Conservation (phyloP, 495 filamentous ascomycete genomes). For the Xylaria venustula region DNA sequence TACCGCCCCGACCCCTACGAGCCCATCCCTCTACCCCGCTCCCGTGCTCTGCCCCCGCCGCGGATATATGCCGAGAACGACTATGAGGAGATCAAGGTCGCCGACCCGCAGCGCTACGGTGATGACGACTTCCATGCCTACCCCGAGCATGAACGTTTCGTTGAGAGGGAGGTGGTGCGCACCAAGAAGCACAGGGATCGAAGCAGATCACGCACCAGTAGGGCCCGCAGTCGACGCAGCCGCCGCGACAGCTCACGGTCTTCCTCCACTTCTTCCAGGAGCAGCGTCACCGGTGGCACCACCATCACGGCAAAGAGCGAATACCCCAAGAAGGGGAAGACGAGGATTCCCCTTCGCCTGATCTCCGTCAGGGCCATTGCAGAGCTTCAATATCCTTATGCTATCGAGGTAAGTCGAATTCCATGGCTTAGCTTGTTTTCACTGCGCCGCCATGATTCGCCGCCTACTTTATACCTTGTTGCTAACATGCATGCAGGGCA, state of each 20-base stretch:
- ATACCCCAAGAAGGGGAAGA: slow-evolving; percentile 83
- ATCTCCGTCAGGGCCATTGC: slow-evolving; percentile 75
- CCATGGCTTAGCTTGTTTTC: background rate
- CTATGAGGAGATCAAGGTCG: slow-evolving; percentile 62
- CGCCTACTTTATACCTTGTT: slow-evolving; percentile 5
- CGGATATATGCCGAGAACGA: slow-evolving; percentile 53
- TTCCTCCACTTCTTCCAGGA: slow-evolving; percentile 49
- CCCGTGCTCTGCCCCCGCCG: slow-evolving; percentile 42
- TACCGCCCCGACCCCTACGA: slow-evolving; percentile 50
- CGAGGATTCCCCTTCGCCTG: slow-evolving; percentile 73
- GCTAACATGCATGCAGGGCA: slow-evolving; percentile 56
- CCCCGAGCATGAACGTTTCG: slow-evolving; percentile 55
- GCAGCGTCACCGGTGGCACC: slow-evolving; percentile 39
- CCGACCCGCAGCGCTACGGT: slow-evolving; percentile 64
- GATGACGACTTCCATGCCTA: slow-evolving; percentile 66
- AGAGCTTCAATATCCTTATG: slow-evolving; percentile 80
- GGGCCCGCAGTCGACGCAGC: slow-evolving; percentile 20
- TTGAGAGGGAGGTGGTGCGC: slow-evolving; percentile 48
- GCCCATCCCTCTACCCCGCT: slow-evolving; percentile 53
- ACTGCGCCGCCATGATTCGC: background rate
- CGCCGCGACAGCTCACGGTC: slow-evolving; percentile 31
- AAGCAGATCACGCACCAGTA: slow-evolving; percentile 29
- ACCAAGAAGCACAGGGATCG: slow-evolving; percentile 33
- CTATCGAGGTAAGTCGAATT: slow-evolving; percentile 67
- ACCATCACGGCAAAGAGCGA: slow-evolving; percentile 45